These are phyloP conservation scores for Pythium apleroticum DNA, from an alignment of 352 stramenopile species.

Conservation along the genomic window DNA sequence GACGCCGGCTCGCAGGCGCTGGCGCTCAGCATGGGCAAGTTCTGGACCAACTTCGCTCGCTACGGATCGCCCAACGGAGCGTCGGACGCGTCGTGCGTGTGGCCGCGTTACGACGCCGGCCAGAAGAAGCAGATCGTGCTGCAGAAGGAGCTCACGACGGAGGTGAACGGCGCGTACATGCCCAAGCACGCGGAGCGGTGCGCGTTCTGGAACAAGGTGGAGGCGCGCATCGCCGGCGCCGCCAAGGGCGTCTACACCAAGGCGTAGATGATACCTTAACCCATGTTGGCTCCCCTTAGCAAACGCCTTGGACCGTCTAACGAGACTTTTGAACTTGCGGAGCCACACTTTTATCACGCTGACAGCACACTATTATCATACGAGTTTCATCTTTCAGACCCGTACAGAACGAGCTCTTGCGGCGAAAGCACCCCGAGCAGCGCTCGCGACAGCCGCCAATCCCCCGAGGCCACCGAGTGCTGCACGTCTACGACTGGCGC, in stretches of 20 bases:
- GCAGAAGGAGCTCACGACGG: conserved; percentile 11
- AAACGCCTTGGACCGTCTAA: no score
- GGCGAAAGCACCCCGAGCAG: conserved; percentile 18
- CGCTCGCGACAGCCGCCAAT: conserved; percentile 2
- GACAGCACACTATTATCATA: no score
- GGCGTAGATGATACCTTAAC: no score
- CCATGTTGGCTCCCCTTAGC: no score
- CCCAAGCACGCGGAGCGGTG: conserved; percentile 13
- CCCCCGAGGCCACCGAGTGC: conserved; percentile 7
- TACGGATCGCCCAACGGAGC: conserved; percentile 10
- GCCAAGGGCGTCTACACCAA: background rate
- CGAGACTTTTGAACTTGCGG: no score
- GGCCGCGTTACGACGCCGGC: conserved; percentile 1
- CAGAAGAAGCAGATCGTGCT: conserved; percentile 19
- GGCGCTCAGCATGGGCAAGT: conserved; percentile 5
- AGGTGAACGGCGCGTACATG: conserved; percentile 19
- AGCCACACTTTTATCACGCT: no score
- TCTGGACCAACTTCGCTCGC: conserved; percentile 23
- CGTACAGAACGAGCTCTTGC: conserved; percentile 15
- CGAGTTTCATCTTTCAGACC: background rate
- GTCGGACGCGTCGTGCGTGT: background rate
- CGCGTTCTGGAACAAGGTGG: conserved; percentile 17
- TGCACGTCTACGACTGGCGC: conserved; percentile 23
- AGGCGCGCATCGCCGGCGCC: background rate
- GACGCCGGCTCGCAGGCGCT: background rate